These are phyloP conservation scores for Pisolithus microcarpus DNA, from an alignment of 768 basidiomycete species.

Conservation along the genomic window DNA sequence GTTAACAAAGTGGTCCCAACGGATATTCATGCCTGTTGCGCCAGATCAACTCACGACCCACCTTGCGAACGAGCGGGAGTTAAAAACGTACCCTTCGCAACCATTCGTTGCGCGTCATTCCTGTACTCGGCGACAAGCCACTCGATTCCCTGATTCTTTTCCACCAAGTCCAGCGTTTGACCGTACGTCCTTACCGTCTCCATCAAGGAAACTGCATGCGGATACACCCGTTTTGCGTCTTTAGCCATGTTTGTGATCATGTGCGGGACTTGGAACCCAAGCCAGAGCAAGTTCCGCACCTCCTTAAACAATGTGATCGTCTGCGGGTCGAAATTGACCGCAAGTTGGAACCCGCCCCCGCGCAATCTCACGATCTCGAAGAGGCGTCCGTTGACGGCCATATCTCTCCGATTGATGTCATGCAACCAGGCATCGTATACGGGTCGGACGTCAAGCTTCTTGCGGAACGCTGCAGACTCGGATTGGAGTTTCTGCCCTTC, in stretches of 20 bases:
- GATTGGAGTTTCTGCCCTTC: conserved; percentile 96
- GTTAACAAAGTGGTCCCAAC: conserved; percentile 96
- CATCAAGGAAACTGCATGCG: conserved; percentile 96
- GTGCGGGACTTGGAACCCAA: conserved; percentile 93
- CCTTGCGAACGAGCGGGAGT: not conserved
- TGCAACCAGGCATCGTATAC: conserved; percentile 96
- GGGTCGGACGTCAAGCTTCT: conserved; percentile 90
- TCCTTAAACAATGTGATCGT: conserved; percentile 99
- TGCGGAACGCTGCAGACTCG: conserved; percentile 85
- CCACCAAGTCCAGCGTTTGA: conserved; percentile 88
- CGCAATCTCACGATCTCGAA: conserved; percentile 83
- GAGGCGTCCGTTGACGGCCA: conserved; percentile 84
- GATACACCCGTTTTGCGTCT: conserved; percentile 97
- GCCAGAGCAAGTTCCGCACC: conserved; percentile 90
- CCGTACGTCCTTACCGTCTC: conserved; percentile 98
- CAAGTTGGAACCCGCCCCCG: conserved; percentile 76
- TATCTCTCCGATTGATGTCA: conserved; percentile 89
- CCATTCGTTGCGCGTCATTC: conserved; percentile 90
- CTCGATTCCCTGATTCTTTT: conserved; percentile 85
- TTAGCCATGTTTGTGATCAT: conserved; percentile 95
- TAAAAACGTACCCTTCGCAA: conserved; percentile 66
- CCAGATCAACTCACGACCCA: not conserved
- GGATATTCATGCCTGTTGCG: conserved; percentile 77
- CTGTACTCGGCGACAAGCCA: conserved; percentile 93
- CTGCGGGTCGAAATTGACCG: conserved; percentile 97